These are phyloP conservation scores for Nemania abortiva DNA, from an alignment of 2,329 filamentous ascomycete species.

Conservation along the genomic window DNA sequence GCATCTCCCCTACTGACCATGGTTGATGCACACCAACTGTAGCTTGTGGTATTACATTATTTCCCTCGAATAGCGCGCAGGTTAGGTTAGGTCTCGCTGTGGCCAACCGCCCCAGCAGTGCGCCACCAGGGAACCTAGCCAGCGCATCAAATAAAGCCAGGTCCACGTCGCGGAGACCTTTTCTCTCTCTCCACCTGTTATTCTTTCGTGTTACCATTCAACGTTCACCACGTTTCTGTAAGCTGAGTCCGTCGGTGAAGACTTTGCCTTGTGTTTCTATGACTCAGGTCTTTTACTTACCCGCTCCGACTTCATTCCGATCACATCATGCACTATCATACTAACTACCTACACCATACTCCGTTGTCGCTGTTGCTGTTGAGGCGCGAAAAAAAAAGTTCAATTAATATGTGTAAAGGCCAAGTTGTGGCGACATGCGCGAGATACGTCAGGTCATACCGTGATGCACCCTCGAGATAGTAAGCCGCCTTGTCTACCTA, in stretches of 20 bases:
- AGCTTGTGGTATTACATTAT: neutral
- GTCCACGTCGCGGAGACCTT: slow-evolving; percentile 20
- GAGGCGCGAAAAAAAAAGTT: neutral
- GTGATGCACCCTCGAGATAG: slow-evolving; percentile 5
- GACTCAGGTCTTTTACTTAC: slow-evolving; percentile 10
- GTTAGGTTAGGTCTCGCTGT: slow-evolving; percentile 24
- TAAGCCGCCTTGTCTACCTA: slow-evolving; percentile 4
- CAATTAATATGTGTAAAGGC: neutral
- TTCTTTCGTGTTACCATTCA: slow-evolving; percentile 29
- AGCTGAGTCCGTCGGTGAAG: slow-evolving; percentile 27
- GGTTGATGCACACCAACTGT: slow-evolving; percentile 7
- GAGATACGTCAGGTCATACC: neutral
- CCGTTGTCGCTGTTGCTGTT: neutral
- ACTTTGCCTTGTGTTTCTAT: neutral
- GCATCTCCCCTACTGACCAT: neutral
- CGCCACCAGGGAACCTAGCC: slow-evolving; percentile 6
- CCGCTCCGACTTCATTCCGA: neutral
- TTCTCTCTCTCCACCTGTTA: slow-evolving; percentile 17
- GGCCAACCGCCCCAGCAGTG: neutral
- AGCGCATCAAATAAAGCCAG: slow-evolving; percentile 18
- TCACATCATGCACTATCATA: slow-evolving; percentile 3
- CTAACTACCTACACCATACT: neutral
- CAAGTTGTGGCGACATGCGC: neutral
- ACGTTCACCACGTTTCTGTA: slow-evolving; percentile 25
- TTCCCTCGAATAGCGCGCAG: neutral